Conservation (phyloP, 2,329 filamentous ascomycete species). For the Pestalotiopsis sp. region DNA sequence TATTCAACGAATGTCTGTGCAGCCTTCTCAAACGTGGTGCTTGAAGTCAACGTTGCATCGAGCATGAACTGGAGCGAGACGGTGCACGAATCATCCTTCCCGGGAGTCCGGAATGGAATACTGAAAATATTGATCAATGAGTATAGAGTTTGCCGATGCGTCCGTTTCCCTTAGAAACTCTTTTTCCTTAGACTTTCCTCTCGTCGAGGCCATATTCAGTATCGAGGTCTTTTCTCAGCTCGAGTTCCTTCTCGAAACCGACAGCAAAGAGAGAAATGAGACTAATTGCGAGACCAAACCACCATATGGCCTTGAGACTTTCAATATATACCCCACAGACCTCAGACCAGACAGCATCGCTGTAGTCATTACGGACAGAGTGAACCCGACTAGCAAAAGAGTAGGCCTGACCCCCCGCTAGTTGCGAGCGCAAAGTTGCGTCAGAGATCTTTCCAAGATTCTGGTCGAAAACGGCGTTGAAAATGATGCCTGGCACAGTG, state of each 20-base stretch:
- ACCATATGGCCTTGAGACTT: background rate
- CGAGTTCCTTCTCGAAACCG: background rate
- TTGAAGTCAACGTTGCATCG: no score
- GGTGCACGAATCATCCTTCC: no score
- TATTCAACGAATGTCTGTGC: no score
- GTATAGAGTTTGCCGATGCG: no score
- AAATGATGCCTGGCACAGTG: slow-evolving; percentile 38
- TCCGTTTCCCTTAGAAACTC: no score
- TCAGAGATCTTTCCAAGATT: background rate
- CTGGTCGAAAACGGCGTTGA: slow-evolving; percentile 21
- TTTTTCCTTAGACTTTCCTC: background rate
- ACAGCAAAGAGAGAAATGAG: background rate
- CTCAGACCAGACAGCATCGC: background rate
- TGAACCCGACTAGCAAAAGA: background rate
- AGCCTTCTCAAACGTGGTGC: no score
- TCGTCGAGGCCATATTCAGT: slow-evolving; percentile 4
- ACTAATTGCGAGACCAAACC: background rate
- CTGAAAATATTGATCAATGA: no score
- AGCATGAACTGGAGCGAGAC: no score
- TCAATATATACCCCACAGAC: background rate
- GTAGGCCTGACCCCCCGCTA: background rate
- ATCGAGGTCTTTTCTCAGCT: background rate
- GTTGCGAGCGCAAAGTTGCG: background rate
- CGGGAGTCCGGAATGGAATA: no score
- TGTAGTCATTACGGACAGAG: background rate